Conservation (phyloP, 345 rosid species). For the Iberis pinnata region DNA sequence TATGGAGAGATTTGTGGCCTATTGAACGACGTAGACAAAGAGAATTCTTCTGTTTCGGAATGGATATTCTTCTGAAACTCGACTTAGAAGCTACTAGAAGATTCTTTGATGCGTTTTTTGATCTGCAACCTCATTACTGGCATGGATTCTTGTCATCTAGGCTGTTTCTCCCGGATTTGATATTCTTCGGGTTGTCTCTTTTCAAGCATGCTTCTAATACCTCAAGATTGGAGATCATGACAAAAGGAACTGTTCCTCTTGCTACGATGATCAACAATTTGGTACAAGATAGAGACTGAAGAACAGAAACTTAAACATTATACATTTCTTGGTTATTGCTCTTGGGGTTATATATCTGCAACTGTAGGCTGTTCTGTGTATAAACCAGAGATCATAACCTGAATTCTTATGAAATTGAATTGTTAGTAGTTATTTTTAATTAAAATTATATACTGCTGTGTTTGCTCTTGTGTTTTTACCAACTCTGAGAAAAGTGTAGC, state of each 20-base stretch:
- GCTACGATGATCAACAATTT: constrained; percentile 76
- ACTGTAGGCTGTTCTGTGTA: constrained; percentile 19
- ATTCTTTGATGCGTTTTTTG: constrained; percentile 84
- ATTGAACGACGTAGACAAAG: constrained; percentile 84
- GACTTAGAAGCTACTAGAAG: constrained; percentile 77
- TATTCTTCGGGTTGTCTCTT: constrained; percentile 72
- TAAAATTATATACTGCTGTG: background rate
- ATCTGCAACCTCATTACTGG: constrained; percentile 83
- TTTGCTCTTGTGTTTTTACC: constrained; percentile 9
- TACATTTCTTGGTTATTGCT: constrained; percentile 14
- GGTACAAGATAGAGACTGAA: constrained; percentile 64
- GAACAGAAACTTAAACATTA: constrained; percentile 11
- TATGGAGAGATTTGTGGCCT: constrained; percentile 98
- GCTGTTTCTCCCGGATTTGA: constrained; percentile 71
- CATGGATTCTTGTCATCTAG: constrained; percentile 95
- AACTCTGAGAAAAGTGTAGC: constrained; percentile 6
- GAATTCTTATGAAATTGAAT: constrained; percentile 5
- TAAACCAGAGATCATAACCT: constrained; percentile 4
- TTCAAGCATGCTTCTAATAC: constrained; percentile 81
- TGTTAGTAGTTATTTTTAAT: constrained; percentile 9
- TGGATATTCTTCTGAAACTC: constrained; percentile 88
- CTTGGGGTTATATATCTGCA: background rate
- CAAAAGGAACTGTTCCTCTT: constrained; percentile 85
- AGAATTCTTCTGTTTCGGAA: constrained; percentile 98
- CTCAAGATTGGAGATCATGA: constrained; percentile 91